Evolutionary conservation across 768 basidiomycete species (phyloP), one percentile per base, ranked within the genome.

Genomic region (Hygrocybe punicea): DNA sequence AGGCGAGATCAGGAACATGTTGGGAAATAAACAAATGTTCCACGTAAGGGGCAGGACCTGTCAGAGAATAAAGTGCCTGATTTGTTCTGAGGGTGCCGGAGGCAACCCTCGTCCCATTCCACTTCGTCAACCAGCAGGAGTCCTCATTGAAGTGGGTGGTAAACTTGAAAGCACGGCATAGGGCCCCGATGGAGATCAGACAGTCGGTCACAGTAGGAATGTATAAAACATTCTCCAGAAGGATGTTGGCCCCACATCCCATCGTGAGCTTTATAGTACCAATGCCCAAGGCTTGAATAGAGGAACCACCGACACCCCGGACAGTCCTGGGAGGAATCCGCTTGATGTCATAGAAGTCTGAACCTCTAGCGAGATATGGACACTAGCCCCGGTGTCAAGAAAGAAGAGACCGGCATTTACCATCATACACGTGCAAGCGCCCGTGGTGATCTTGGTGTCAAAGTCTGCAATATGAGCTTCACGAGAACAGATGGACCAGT

Each of bases 131-230:
- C 48, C 13, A 24, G 37, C 19, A 56, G 35, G 11, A 33, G 44
- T 9, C 40, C 8, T 16, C 21, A 21, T 54, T 58, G 16, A 63
- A 66, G 44, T 33, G 17, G 10, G 45, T 24, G 0, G 45, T 17
- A 25, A 48, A 56, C 19, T 55, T 25, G 14, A 23, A 34, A 2
- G 51, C 37, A 8, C 40, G 47, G 16, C 35, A 16, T 39, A 69
- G 55, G 14, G 50, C n/a, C 3, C 58, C 57, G 1, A 67, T 52
- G 4, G 60, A 65, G 3, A 69, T 37, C 2, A 69, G 62, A 16
- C 51, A 59, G 4, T 67, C 59, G 9, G 60, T 51, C 3, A 60
- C 29, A 29, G 4, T 29, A 29, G 29, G 29, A 29, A 29, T 29
- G 29, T 29, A 29, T 29, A 29, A 29, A 59, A 2, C n/a, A 8